Evolutionary conservation across 2,329 filamentous ascomycete species (phyloP).

Genomic region (Cytospora chrysosperma): DNA sequence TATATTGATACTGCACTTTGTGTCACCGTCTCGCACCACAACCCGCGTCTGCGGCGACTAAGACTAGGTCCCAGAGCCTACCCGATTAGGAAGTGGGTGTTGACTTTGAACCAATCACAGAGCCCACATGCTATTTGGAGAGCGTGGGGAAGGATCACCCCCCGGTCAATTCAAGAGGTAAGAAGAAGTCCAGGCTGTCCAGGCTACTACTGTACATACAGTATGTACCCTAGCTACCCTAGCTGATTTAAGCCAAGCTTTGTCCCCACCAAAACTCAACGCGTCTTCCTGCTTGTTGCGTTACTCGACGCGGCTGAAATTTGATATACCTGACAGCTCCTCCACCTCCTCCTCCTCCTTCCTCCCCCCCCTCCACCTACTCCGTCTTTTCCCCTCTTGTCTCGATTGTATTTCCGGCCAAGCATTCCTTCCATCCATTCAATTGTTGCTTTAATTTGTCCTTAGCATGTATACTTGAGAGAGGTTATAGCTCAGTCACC

Average conservation of each 20-base stretch:
- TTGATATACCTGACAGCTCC: constrained; percentile 11
- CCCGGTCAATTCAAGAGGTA: background rate
- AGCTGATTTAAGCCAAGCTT: background rate
- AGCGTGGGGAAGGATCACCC: background rate
- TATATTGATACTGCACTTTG: background rate
- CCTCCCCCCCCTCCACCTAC: constrained; percentile 1
- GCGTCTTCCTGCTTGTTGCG: constrained; percentile 15
- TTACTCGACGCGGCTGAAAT: constrained; percentile 21
- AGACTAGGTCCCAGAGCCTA: constrained; percentile 3
- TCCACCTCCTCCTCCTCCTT: constrained; percentile 11
- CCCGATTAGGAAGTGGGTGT: constrained; percentile 3
- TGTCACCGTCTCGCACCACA: background rate
- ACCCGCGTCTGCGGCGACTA: constrained; percentile 6
- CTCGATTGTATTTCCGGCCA: constrained; percentile 13
- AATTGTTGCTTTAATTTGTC: constrained; percentile 11
- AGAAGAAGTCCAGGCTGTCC: no score
- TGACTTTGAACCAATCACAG: background rate
- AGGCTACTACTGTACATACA: background rate
- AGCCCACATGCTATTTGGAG: background rate
- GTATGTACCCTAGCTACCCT: constrained; percentile 3
- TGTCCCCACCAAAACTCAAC: constrained; percentile 18
- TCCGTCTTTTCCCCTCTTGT: background rate
- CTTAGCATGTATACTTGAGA: constrained; percentile 13
- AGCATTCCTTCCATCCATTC: constrained; percentile 15
- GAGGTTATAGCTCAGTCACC: background rate